Base-by-base conservation (phyloP, 208 protist species). In the Sergeia podlipaevii region DNA sequence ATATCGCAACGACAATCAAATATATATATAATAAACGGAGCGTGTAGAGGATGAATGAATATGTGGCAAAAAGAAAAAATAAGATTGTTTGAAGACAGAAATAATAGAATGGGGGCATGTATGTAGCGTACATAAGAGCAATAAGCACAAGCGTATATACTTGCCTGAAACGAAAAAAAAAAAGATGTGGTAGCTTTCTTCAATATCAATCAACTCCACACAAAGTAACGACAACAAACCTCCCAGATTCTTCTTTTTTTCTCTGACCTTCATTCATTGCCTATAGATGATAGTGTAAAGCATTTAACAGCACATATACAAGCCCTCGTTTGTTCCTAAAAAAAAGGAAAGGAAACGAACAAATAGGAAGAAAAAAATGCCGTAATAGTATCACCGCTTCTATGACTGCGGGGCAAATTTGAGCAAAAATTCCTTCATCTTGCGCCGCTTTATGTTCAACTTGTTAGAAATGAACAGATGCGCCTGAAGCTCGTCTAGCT, bases 351-450 rank as follows among this genome's bases (percentile, higher is more conserved):
- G 34, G 15, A 21, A 10, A 21, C 2, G 5, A 10, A 42, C 7
- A 52, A 28, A 24, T 36, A 20, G 37, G 52, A 48, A 38, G 33
- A 32, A 48, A 8, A 48, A 48, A 20, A 48, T 6, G 20, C 13
- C 10, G 41, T n/a, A 13, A n/a, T 5, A 7, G 7, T 45, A 45
- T 15, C 24, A 21, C 24, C 5, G 39, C 39, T 15, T 21, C 17
- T 15, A 18, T 6, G 39, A 45, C 24, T 30, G 3, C 15, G 47
- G n/a, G 5, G 44, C 33, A 2, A 42, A 29, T 23, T 8, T 33
- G 4, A 74, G 18, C 17, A 91, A 33, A 41, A 87, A 88, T 8
- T 88, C 79, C 45, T 76, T 83, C 36, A 88, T 70, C 27, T 62
- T 70, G 3, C 73, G 72, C 10, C 83, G 76, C 38, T 80, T 64